Conservation (phyloP, 768 basidiomycete species). For the Chiua virens region DNA sequence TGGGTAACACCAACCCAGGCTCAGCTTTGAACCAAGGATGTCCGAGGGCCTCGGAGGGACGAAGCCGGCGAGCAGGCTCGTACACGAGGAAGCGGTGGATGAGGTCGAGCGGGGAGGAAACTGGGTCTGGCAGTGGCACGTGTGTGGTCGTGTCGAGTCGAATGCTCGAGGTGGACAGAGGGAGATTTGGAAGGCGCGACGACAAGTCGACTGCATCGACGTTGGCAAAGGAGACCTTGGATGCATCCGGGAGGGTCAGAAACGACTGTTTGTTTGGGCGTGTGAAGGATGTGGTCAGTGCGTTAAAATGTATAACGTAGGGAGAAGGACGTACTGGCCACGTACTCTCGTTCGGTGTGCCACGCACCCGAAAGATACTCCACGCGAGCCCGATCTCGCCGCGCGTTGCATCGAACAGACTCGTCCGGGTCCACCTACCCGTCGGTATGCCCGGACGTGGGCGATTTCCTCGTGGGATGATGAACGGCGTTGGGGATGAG, state of each 20-base stretch:
- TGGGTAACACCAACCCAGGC: constrained; percentile 44
- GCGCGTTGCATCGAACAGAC: constrained; percentile 69
- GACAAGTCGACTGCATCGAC: constrained; percentile 51
- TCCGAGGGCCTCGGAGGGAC: constrained; percentile 46
- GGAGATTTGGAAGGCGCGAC: constrained; percentile 60
- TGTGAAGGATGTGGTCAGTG: too few species aligned
- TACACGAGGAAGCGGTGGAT: constrained; percentile 61
- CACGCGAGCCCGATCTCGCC: constrained; percentile 87
- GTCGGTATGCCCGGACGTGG: constrained; percentile 11
- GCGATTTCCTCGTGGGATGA: constrained; percentile 24
- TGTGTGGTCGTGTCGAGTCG: constrained; percentile 13
- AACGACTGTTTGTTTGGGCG: constrained; percentile 45
- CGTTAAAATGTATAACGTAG: too few species aligned
- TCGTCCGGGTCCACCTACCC: constrained; percentile 44
- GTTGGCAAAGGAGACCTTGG: constrained; percentile 59
- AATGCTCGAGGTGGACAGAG: constrained; percentile 25
- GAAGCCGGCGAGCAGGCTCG: constrained; percentile 50
- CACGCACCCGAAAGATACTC: constrained; percentile 84
- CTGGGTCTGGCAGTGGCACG: constrained; percentile 2
- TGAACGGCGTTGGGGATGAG: constrained; percentile 34
- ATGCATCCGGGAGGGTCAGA: constrained; percentile 58
- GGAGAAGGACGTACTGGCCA: constrained; percentile 72
- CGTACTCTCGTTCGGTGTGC: constrained; percentile 65
- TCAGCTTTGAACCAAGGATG: constrained; percentile 59
- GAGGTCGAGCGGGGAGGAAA: constrained; percentile 48